phyloP scores from a whole-genome alignment of 495 filamentous ascomycete genomes.

The Trypethelium eluteriae region DNA sequence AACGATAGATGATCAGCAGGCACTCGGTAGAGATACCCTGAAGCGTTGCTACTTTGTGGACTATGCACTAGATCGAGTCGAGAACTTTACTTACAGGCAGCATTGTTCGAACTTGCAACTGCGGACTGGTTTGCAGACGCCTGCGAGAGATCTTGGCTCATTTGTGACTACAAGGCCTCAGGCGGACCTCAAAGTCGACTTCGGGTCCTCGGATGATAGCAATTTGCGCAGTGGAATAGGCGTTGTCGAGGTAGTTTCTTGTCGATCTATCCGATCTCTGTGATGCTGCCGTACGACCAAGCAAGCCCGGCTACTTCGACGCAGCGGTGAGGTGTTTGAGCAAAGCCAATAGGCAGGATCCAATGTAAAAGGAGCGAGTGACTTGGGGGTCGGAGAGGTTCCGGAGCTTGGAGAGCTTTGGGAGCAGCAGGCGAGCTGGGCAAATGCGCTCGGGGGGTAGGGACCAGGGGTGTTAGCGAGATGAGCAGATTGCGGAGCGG shows the following conservation, averaged over 20 bases:
- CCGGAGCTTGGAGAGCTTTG: not conserved
- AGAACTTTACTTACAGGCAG: not conserved
- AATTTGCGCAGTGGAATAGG: not conserved
- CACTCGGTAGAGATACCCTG: not conserved
- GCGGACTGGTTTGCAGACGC: conserved; percentile 2
- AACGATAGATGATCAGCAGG: not conserved
- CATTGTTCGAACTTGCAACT: not conserved
- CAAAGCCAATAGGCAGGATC: not conserved
- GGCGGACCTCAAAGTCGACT: not conserved
- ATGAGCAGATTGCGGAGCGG: conserved; percentile 6
- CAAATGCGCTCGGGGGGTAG: not conserved
- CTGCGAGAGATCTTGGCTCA: conserved; percentile 5
- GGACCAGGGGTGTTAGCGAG: conserved; percentile 10
- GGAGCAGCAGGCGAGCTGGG: conserved; percentile 6
- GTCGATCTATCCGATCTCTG: conserved; percentile 2
- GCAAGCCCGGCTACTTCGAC: not conserved
- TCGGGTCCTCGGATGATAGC: not conserved
- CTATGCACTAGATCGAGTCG: not conserved
- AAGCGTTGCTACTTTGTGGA: not conserved
- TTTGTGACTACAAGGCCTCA: not conserved
- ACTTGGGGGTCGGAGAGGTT: not conserved
- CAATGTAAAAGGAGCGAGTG: not conserved
- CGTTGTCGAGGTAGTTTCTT: not conserved
- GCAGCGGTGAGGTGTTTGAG: not conserved
- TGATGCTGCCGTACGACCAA: not conserved